These are phyloP conservation scores for Ceratocystiopsis brevicomis DNA, from an alignment of 2,329 filamentous ascomycete species.

Conservation along the genomic window DNA sequence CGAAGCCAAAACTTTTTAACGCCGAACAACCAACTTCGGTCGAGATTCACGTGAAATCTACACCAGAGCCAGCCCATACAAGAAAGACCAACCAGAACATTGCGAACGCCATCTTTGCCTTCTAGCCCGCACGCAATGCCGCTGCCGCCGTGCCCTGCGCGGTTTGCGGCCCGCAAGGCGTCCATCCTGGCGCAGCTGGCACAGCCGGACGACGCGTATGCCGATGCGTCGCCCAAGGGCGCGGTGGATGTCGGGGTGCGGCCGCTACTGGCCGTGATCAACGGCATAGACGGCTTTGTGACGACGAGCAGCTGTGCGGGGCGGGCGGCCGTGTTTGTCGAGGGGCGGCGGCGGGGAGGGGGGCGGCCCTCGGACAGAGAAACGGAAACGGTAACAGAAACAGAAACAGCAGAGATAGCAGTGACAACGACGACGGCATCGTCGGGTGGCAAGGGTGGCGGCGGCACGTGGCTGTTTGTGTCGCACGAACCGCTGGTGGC, in stretches of 20 bases:
- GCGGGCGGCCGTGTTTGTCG: conserved; percentile 69
- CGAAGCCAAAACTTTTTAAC: no score
- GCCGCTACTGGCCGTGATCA: conserved; percentile 61
- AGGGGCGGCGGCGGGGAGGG: conserved; percentile 37
- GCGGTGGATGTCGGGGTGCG: conserved; percentile 64
- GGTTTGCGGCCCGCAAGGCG: conserved; percentile 35
- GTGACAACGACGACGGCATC: conserved; percentile 25
- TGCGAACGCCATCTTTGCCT: no score
- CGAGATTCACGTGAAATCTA: no score
- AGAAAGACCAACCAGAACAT: no score
- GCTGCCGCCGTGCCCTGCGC: conserved; percentile 7
- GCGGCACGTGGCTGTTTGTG: conserved; percentile 70
- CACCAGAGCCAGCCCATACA: no score
- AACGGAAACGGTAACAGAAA: conserved; percentile 5
- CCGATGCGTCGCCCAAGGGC: conserved; percentile 76
- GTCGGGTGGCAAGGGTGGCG: conserved; percentile 69
- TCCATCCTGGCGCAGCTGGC: conserved; percentile 54
- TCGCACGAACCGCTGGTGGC: conserved; percentile 52
- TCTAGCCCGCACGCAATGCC: neutral
- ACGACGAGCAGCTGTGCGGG: conserved; percentile 91
- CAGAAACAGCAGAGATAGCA: conserved; percentile 14
- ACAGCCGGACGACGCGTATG: conserved; percentile 50
- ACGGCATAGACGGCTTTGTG: conserved; percentile 53
- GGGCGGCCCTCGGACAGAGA: neutral
- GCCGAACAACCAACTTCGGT: no score